These are phyloP conservation scores for Castanopsis chinensis DNA, from an alignment of 306 rosid genomes.

Conservation along the genomic window DNA sequence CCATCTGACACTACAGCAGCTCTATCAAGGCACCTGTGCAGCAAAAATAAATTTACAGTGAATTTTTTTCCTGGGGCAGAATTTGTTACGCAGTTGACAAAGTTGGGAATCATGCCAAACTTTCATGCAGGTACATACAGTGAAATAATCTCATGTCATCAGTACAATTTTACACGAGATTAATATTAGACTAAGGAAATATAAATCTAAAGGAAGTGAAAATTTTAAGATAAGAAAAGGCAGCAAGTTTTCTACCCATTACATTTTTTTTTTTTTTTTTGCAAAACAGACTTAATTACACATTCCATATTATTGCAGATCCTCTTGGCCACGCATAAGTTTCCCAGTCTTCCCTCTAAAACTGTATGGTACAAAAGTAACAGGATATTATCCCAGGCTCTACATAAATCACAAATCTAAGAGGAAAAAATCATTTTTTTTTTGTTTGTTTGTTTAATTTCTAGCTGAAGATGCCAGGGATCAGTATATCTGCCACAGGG, in stretches of 20 bases:
- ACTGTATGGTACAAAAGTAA: not conserved
- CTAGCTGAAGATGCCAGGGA: no score
- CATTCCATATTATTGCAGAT: not conserved
- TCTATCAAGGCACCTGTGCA: constrained; percentile 90
- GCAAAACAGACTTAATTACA: not conserved
- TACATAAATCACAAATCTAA: not conserved
- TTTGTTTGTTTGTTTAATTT: no score
- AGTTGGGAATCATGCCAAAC: not conserved
- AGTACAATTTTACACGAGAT: not conserved
- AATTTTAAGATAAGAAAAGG: not conserved
- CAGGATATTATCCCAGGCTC: not conserved
- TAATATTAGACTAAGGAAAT: not conserved
- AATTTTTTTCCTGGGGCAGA: not conserved
- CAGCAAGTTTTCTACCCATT: not conserved
- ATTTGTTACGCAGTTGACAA: not conserved
- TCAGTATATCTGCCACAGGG: no score
- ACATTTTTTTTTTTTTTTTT: not conserved
- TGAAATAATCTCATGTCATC: not conserved
- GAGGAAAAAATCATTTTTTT: not conserved
- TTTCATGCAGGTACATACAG: not conserved
- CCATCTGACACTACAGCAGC: constrained; percentile 72
- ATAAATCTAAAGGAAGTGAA: not conserved
- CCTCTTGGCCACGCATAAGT: not conserved
- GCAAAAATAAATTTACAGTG: not conserved
- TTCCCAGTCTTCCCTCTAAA: not conserved